Conservation (phyloP, 139 green algal species). For the Picochlorum sp. region DNA sequence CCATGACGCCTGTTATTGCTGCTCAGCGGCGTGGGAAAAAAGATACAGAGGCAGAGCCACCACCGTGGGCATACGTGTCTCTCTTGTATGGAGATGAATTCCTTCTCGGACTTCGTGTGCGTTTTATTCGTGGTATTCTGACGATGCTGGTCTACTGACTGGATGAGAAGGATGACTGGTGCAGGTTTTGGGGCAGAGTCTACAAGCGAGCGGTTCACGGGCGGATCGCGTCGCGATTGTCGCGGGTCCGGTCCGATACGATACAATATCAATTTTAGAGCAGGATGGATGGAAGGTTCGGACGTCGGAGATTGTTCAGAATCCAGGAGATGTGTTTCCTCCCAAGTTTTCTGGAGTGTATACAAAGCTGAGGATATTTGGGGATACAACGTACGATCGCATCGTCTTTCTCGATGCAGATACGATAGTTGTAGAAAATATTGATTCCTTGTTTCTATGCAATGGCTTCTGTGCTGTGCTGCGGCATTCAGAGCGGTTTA, state of each 20-base stretch:
- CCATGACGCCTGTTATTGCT: no score
- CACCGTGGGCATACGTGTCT: conserved; percentile 38
- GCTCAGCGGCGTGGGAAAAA: no score
- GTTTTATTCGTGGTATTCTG: conserved; percentile 14
- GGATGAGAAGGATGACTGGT: no score
- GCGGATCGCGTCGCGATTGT: conserved; percentile 47
- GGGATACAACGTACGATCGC: conserved; percentile 41
- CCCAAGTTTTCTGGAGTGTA: conserved; percentile 60
- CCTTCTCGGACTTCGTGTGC: conserved; percentile 34
- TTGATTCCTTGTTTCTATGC: conserved; percentile 61
- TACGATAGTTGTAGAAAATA: conserved; percentile 46
- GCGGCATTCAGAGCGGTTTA: conserved; percentile 64
- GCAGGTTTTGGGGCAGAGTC: conserved; percentile 39
- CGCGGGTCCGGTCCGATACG: conserved; percentile 25
- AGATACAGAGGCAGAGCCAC: no score
- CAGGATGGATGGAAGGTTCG: conserved; percentile 48
- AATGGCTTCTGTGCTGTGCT: conserved; percentile 55
- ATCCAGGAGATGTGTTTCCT: conserved; percentile 43
- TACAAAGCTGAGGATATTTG: conserved; percentile 71
- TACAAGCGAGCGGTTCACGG: conserved; percentile 41
- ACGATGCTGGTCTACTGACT: no score
- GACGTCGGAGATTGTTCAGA: conserved; percentile 32
- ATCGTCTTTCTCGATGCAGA: conserved; percentile 72
- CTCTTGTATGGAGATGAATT: conserved; percentile 58
- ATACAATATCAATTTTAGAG: conserved; percentile 20